Evolutionary conservation across 1,284 basidiomycete genomes (phyloP).

Genomic region (Peniophora sp.): DNA sequence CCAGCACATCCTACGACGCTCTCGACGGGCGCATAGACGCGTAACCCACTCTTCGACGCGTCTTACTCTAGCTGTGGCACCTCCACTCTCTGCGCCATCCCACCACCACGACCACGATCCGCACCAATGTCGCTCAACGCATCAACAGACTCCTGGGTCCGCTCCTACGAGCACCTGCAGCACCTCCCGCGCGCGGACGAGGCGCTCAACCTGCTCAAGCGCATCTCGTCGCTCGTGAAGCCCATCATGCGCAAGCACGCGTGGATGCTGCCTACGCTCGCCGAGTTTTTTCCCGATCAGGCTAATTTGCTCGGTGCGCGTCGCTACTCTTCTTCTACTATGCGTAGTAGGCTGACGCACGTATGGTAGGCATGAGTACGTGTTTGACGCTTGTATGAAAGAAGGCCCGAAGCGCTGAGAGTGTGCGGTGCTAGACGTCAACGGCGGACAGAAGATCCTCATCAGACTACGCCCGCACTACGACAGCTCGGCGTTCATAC

Average conservation of each 20-base stretch:
- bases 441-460: slow-evolving; percentile 72
- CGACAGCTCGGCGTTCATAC: slow-evolving; percentile 65
- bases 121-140: no score
- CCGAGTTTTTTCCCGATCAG: slow-evolving; percentile 80
- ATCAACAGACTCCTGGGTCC: slow-evolving; percentile 23
- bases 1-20: no score
- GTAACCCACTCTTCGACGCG: no score
- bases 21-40: no score
- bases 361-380: slow-evolving; percentile 9
- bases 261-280: slow-evolving; percentile 75
- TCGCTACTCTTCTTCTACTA: neutral
- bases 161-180: slow-evolving; percentile 62
- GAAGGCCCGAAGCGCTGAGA: neutral
- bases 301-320: slow-evolving; percentile 64
- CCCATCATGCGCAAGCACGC: slow-evolving; percentile 81
- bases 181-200: slow-evolving; percentile 51
- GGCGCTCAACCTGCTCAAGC: slow-evolving; percentile 60
- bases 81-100: no score
- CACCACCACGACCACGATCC: no score
- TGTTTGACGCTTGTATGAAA: slow-evolving; percentile 23
- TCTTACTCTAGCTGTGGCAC: no score
- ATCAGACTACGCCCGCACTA: slow-evolving; percentile 68
- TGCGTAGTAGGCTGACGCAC: no score
- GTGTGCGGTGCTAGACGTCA: slow-evolving; percentile 46
- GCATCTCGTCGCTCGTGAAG: slow-evolving; percentile 75